These are phyloP conservation scores for Phlyctochytrium planicorne DNA, from an alignment of 192 early-diverging fungal species.

Conservation along the genomic window DNA sequence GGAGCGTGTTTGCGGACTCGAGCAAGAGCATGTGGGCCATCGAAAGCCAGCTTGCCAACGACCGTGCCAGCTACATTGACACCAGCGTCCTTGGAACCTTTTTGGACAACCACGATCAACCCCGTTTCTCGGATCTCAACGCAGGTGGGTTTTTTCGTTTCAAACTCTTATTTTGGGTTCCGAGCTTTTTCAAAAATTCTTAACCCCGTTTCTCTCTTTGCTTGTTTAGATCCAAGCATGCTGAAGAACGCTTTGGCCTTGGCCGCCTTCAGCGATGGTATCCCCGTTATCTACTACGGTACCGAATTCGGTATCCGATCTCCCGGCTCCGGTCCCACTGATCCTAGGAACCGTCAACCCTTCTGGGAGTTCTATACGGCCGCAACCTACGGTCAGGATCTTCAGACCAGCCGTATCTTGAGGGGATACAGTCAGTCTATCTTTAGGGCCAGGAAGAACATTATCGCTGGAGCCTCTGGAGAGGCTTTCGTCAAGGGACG, in stretches of 20 bases:
- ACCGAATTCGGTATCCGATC: conserved; percentile 31
- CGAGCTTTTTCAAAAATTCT: too few species aligned
- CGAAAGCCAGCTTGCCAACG: background rate
- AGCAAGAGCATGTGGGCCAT: conserved; percentile 5
- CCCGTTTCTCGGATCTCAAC: conserved; percentile 24
- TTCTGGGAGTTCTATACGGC: conserved; percentile 21
- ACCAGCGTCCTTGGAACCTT: conserved; percentile 39
- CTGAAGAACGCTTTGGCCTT: conserved; percentile 23
- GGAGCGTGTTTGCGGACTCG: background rate
- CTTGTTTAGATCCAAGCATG: conserved; percentile 11
- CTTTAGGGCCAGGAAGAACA: background rate
- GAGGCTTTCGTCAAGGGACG: background rate
- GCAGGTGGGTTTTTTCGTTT: too few species aligned
- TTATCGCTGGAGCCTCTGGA: background rate
- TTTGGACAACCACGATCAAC: conserved; percentile 24
- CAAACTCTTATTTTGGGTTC: too few species aligned
- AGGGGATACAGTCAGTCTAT: background rate
- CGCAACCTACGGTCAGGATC: too few species aligned
- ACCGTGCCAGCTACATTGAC: conserved; percentile 5
- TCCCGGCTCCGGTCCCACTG: conserved; percentile 8
- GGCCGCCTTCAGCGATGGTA: conserved; percentile 14
- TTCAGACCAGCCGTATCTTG: too few species aligned
- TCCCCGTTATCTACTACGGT: conserved; percentile 27
- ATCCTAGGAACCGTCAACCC: conserved; percentile 27
- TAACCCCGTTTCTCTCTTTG: too few species aligned